Evolutionary conservation across 805 yeast species (phyloP), one percentile per base, ranked within the genome.

Genomic region (Wickerhamiella alocasiicola): DNA sequence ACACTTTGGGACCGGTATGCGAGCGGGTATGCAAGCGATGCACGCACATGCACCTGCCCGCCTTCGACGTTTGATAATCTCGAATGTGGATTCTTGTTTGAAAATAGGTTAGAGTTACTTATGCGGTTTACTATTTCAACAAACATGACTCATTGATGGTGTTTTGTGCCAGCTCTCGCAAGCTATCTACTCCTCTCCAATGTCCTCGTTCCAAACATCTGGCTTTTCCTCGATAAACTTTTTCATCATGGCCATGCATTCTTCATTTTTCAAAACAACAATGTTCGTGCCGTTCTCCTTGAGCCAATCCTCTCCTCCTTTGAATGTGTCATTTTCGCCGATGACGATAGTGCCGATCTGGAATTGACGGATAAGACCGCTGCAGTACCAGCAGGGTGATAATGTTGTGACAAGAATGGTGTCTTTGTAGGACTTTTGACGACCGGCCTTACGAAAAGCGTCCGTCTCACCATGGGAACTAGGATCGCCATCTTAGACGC

Each of bases 361-460:
- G 62, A 85, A 88, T 68, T 88, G 66, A 39, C 88, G 54, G 48
- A 88, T 81, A 5, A 96, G 94, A 16, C 97, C 97, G 4, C 91
- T 74, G 59, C 97, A 88, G 96, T 88, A 88, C 50, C 77, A 71
- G 59, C 97, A 88, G 3, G 97, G 96, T 6, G 94, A 81, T 49
- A 88, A 65, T 0, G 95, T 81, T 23, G 96, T 85, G 63, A 85
- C 88, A 72, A 84, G 71, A 17, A 97, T 91, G 51, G 95, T 80
- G 47, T 77, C 70, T 54, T 79, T 81, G 65, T 88, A 88, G 13
- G 71, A 73, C 17, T 68, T 67, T 43, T 91, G 66, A 54, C 97
- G 72, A 6, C 97, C 97, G 16, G 95, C 93, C 47, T 81, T 77
- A 55, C 85, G 95, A 44, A 91, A 66, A 6, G 94, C 76, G 9